phyloP scores from a whole-genome alignment of 768 basidiomycete genomes.

The Boletus subcaerulescens region DNA sequence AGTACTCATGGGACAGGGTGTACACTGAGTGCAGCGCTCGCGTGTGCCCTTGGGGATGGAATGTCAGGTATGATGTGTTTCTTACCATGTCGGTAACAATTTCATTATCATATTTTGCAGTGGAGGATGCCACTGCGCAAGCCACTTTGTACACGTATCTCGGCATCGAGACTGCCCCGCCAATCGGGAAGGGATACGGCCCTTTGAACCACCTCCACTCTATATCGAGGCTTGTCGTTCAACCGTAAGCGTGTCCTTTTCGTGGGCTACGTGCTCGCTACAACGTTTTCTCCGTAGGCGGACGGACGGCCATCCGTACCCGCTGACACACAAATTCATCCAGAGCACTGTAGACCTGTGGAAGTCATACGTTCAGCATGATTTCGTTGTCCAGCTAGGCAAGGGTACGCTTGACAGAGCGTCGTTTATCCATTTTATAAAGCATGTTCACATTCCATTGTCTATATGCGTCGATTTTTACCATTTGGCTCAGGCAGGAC shows the following conservation, averaged over 20 bases:
- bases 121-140: slow-evolving; percentile 53
- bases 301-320: slow-evolving; percentile 58
- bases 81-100: background rate
- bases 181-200: slow-evolving; percentile 73
- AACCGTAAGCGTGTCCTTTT: slow-evolving; percentile 45
- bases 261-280: background rate
- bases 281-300: slow-evolving; percentile 39
- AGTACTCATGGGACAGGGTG: slow-evolving; percentile 94
- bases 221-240: slow-evolving; percentile 45
- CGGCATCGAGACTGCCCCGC: slow-evolving; percentile 66
- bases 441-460: slow-evolving; percentile 40
- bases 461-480: background rate
- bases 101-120: slow-evolving; percentile 29
- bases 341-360: slow-evolving; percentile 52
- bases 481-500: slow-evolving; percentile 57
- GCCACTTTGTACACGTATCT: slow-evolving; percentile 71
- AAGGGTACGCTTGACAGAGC: slow-evolving; percentile 61
- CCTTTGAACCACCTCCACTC: slow-evolving; percentile 86
- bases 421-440: slow-evolving; percentile 83
- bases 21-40: slow-evolving; percentile 82
- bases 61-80: slow-evolving; percentile 34
- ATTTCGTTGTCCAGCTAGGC: slow-evolving; percentile 77
- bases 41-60: slow-evolving; percentile 57
- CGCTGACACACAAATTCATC: slow-evolving; percentile 66
- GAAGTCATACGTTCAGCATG: slow-evolving; percentile 78